Conservation (phyloP, 371 early-diverging fungal species). For the Nematocida displodere region DNA sequence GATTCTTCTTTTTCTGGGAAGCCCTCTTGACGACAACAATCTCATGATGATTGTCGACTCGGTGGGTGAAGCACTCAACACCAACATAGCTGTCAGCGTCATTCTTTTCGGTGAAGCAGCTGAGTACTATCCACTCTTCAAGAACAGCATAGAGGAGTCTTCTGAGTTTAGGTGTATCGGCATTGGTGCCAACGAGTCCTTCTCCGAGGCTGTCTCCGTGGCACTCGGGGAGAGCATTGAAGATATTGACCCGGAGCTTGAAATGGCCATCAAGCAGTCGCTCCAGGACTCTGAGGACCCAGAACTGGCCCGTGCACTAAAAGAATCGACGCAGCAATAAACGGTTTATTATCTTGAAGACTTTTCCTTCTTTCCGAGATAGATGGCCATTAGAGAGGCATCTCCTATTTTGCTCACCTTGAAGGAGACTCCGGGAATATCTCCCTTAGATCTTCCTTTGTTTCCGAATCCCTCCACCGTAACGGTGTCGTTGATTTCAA, state of each 20-base stretch:
- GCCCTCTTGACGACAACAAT: slow-evolving; percentile 27
- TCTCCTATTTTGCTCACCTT: slow-evolving; percentile 99
- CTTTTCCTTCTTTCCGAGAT: slow-evolving; percentile 99
- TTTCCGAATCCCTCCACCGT: slow-evolving; percentile 65
- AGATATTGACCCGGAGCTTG: slow-evolving; percentile 50
- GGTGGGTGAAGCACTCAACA: slow-evolving; percentile 88
- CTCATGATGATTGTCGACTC: slow-evolving; percentile 69
- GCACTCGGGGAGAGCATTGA: slow-evolving; percentile 24
- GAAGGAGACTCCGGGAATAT: slow-evolving; percentile 99
- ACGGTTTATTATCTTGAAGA: slow-evolving; percentile 74
- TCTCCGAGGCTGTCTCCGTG: slow-evolving; percentile 17
- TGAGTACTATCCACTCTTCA: slow-evolving; percentile 64
- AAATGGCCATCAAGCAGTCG: slow-evolving; percentile 37
- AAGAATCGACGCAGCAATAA: slow-evolving; percentile 21
- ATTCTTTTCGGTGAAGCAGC: slow-evolving; percentile 88
- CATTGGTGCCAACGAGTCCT: slow-evolving; percentile 17
- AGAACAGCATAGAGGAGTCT: slow-evolving; percentile 22
- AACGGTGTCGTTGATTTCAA: slow-evolving; percentile 78
- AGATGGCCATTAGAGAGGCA: slow-evolving; percentile 93
- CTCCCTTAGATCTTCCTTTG: slow-evolving; percentile 82
- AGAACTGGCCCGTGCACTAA: slow-evolving; percentile 26
- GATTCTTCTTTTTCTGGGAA: slow-evolving; percentile 31
- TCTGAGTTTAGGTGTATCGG: slow-evolving; percentile 28
- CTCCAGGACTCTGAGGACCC: slow-evolving; percentile 45
- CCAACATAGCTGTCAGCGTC: slow-evolving; percentile 84